Conservation (phyloP, 2,329 filamentous ascomycete genomes). For the Colletotrichum musae region DNA sequence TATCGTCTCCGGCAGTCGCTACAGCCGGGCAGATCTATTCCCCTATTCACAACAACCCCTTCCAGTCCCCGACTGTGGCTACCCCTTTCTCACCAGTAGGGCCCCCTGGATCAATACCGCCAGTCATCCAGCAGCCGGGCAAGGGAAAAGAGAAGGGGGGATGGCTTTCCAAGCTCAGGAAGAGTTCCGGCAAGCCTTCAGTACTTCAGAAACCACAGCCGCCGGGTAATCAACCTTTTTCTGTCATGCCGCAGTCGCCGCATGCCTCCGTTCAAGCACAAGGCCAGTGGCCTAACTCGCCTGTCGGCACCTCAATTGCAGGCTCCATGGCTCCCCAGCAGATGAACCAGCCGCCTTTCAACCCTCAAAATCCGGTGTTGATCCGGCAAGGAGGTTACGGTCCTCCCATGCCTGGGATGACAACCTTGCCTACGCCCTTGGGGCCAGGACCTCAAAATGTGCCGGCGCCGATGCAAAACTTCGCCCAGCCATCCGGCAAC, state of each 20-base stretch:
- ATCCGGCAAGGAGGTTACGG: background rate
- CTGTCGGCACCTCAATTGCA: background rate
- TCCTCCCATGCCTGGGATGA: background rate
- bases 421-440: too few relatives aligned
- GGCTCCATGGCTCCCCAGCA: background rate
- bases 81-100: background rate
- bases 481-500: background rate
- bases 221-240: background rate
- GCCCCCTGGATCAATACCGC: slow-evolving; percentile 15
- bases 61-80: background rate
- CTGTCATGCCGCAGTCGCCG: background rate
- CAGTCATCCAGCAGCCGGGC: slow-evolving; percentile 10
- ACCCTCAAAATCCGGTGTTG: background rate
- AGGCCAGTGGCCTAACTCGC: background rate
- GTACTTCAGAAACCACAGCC: slow-evolving; percentile 33
- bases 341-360: background rate
- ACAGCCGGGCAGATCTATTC: slow-evolving; percentile 8
- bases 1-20: background rate
- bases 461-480: background rate
- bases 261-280: background rate
- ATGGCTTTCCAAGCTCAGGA: slow-evolving; percentile 42
- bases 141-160: slow-evolving; percentile 38
- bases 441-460: too few relatives aligned
- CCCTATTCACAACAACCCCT: slow-evolving; percentile 16
- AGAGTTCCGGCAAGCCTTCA: slow-evolving; percentile 21